These are phyloP conservation scores for Fusarium austroafricanum DNA, from an alignment of 2,329 filamentous ascomycete species.

Conservation along the genomic window DNA sequence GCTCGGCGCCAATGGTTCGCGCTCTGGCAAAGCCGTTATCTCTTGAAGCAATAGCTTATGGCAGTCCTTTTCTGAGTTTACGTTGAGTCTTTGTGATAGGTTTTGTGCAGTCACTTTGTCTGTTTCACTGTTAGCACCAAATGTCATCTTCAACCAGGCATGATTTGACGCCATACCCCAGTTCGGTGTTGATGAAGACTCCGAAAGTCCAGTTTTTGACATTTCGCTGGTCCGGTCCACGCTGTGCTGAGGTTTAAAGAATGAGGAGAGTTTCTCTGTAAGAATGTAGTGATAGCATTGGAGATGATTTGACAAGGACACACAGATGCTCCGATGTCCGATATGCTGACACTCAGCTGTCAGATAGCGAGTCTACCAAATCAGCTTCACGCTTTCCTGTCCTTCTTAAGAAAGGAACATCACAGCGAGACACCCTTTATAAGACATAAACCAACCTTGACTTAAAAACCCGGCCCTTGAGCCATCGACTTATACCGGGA, in stretches of 20 bases:
- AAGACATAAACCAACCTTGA: background rate
- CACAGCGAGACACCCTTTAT: background rate
- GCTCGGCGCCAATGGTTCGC: constrained; percentile 30
- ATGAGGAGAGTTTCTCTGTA: background rate
- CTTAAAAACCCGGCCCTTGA: background rate
- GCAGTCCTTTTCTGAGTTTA: constrained; percentile 47
- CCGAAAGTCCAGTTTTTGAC: background rate
- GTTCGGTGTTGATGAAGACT: background rate
- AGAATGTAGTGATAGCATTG: background rate
- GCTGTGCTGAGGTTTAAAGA: background rate
- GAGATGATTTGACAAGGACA: background rate
- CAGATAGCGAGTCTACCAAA: no score
- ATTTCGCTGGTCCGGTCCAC: background rate
- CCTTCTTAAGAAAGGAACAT: background rate
- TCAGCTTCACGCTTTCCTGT: no score
- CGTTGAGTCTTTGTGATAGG: constrained; percentile 5
- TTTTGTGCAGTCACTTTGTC: background rate
- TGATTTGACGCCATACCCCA: constrained; percentile 6
- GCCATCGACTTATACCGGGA: constrained; percentile 7
- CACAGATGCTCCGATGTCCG: constrained; percentile 26
- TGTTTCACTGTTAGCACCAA: background rate
- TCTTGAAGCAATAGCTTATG: constrained; percentile 40
- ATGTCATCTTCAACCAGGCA: background rate
- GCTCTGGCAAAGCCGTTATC: constrained; percentile 43
- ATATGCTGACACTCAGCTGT: constrained; percentile 17